phyloP scores from a whole-genome alignment of 441 rosid species.

The Gossypium lobatum region DNA sequence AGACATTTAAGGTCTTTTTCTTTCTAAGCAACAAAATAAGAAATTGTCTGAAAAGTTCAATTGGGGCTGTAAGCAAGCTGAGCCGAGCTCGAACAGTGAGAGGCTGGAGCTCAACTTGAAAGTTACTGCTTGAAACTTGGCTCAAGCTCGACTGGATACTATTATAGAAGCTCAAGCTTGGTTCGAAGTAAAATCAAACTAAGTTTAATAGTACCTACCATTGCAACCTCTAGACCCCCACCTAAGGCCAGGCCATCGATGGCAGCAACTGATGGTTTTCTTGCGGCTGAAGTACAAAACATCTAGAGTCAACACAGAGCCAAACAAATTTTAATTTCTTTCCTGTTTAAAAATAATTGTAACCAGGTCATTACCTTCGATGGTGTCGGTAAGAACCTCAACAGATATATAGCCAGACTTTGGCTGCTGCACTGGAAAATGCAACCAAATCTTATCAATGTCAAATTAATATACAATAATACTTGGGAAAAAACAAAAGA shows the following conservation, averaged over 20 bases:
- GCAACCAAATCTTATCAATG: not conserved
- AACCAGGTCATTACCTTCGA: slow-evolving; percentile 57
- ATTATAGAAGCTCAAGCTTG: not conserved
- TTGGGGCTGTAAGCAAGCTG: not conserved
- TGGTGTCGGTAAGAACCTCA: slow-evolving; percentile 52
- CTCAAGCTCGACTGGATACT: not conserved
- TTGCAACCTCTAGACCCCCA: slow-evolving; percentile 93
- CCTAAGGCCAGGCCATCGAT: slow-evolving; percentile 96
- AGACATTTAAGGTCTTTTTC: slow-evolving; percentile 6
- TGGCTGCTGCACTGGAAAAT: slow-evolving; percentile 48
- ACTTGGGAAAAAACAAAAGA: not conserved
- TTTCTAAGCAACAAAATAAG: not conserved
- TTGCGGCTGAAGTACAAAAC: slow-evolving; percentile 50
- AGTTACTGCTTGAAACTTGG: not conserved
- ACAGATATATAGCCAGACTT: slow-evolving; percentile 54
- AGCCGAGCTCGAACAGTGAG: not conserved
- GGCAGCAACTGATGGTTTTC: slow-evolving; percentile 96
- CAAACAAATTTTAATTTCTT: slow-evolving; percentile 2
- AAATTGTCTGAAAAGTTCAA: not conserved
- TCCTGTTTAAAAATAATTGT: slow-evolving; percentile 2
- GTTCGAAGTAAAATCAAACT: not conserved
- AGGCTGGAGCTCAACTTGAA: not conserved
- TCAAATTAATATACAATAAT: not conserved
- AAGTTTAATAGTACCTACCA: slow-evolving; percentile 38
- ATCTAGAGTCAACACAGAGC: slow-evolving; percentile 13